Conservation (phyloP, 495 filamentous ascomycete genomes). For the Chaetomidium leptoderma region DNA sequence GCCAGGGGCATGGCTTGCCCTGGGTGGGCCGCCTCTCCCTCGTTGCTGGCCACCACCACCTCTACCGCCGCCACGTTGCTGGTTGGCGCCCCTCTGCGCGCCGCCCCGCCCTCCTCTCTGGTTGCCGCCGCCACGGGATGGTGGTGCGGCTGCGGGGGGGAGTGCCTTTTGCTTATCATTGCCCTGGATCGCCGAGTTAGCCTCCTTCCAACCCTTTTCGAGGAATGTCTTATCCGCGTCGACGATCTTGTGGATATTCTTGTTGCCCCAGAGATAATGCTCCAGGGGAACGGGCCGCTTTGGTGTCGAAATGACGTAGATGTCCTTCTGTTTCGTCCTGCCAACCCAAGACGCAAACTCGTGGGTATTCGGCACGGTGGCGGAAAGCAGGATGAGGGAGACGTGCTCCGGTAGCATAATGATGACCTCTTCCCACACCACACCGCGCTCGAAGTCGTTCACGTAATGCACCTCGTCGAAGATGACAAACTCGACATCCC, state of each 20-base stretch:
- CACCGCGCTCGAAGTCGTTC: conserved; percentile 93
- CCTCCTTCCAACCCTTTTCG: conserved; percentile 90
- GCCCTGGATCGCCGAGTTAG: conserved; percentile 74
- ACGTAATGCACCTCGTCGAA: conserved; percentile 99
- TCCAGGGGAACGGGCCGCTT: conserved; percentile 93
- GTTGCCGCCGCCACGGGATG: conserved; percentile 45
- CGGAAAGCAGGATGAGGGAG: conserved; percentile 88
- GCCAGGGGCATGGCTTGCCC: conserved; percentile 58
- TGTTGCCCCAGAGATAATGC: conserved; percentile 92
- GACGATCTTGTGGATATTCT: conserved; percentile 90
- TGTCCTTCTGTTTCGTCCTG: conserved; percentile 95
- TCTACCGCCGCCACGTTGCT: conserved; percentile 48
- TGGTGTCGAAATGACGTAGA: conserved; percentile 96
- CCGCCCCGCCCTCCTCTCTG: conserved; percentile 51
- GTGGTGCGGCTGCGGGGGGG: conserved; percentile 38
- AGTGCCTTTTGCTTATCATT: conserved; percentile 69
- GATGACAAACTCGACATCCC: conserved; percentile 97
- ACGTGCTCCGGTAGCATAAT: conserved; percentile 99
- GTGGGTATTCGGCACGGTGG: conserved; percentile 93
- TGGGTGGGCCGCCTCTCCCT: conserved; percentile 54
- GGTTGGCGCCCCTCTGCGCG: conserved; percentile 54
- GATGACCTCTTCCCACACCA: conserved; percentile 99
- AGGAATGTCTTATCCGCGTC: conserved; percentile 85
- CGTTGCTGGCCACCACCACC: conserved; percentile 55
- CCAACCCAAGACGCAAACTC: conserved; percentile 99